Base-by-base conservation (phyloP, 2,329 filamentous ascomycete genomes). In the Davidsoniella australis region DNA sequence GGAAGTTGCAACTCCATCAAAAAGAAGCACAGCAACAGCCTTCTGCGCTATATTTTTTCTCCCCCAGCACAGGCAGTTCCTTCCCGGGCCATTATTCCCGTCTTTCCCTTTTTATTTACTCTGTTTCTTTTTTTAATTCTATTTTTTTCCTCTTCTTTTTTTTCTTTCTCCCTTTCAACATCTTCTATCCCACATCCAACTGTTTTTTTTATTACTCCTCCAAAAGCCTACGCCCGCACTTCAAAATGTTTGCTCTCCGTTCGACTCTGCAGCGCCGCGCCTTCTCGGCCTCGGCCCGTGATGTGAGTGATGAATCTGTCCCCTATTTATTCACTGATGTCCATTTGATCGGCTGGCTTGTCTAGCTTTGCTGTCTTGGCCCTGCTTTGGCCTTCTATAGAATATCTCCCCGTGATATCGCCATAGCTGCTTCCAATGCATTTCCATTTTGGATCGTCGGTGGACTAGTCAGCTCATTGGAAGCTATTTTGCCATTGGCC, bases 241-340 rank as follows among this genome's bases (percentile, higher is more conserved):
- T 58, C 63, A 66, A 54, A 55, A 88, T 93, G 85, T 89, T 89
- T 67, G 76, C 81, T 62, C 72, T 36, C 36, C 47, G 47, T 65
- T 73, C 76, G 57, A 71, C 63, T 58, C 70, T 82, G 66, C 82
- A 86, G 73, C 76, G 78, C 69, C 78, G 84, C 63, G 81, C 82
- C 65, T 88, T 88, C 71, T 86, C 84, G 63, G 82, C 76, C 64
- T 82, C 83, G 62, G 80, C 82, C 61, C 74, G 78, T 68, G 75
- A 85, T 69, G 83, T 88, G 68, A 48, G 46, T 48, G 16, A 9
- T 16, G n/a, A 9, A n/a, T 41, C n/a, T 41, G 9, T 16, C 8
- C 20, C 17, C 14, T 17, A 16, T 41, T 9, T 4, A 10, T 20
- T 12, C 20, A 14, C 16, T 36, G 8, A 39, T 44, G 18, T 44